These are phyloP conservation scores for Teunomyces atbi DNA, from an alignment of 805 yeast genomes.

Conservation along the genomic window DNA sequence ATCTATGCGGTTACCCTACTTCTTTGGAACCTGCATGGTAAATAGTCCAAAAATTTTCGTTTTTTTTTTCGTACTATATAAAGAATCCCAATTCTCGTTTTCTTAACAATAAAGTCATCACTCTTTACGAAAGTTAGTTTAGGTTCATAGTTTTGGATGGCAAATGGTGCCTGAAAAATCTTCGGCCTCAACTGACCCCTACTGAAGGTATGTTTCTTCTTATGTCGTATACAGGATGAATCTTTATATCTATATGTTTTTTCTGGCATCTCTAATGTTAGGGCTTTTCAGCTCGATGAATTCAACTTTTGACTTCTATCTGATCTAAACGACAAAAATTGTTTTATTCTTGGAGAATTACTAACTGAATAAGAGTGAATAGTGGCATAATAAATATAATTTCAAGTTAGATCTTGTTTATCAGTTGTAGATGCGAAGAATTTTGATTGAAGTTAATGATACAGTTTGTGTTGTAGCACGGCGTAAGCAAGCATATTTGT, in stretches of 20 bases:
- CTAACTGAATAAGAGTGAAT: conserved; percentile 3
- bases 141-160: neutral
- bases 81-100: neutral
- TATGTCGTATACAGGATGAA: conserved; percentile 32
- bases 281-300: conserved; percentile 76
- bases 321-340: conserved; percentile 34
- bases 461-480: no score
- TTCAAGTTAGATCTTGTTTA: neutral
- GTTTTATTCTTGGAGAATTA: neutral
- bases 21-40: neutral
- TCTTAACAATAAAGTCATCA: neutral
- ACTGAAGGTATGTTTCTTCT: neutral
- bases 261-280: conserved; percentile 95
- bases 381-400: neutral
- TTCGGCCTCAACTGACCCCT: conserved; percentile 1
- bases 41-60: neutral
- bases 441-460: no score
- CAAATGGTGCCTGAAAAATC: neutral
- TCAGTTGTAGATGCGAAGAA: no score
- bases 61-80: neutral
- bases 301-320: conserved; percentile 70
- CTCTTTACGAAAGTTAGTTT: neutral
- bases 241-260: conserved; percentile 47
- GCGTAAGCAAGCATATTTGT: no score
- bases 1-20: neutral